Conservation (phyloP, 2,329 filamentous ascomycete species). For the Aspergillus hortae region DNA sequence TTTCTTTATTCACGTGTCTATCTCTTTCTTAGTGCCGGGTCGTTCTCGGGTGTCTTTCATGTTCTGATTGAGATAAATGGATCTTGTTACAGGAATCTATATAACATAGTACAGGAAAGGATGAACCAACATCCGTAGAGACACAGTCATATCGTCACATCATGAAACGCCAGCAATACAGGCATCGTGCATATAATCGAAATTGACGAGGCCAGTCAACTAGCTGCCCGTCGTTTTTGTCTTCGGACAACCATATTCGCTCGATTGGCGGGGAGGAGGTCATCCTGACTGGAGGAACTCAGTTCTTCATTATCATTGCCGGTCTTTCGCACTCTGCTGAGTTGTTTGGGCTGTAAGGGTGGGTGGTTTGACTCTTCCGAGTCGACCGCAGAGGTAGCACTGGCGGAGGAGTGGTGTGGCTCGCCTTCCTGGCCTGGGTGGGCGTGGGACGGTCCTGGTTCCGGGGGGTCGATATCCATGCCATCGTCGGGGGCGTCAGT, state of each 20-base stretch:
- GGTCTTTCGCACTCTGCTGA: no score
- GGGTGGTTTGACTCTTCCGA: not conserved
- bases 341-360: not conserved
- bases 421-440: not conserved
- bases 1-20: not conserved
- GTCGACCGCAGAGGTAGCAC: not conserved
- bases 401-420: not conserved
- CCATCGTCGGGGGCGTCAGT: not conserved
- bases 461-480: not conserved
- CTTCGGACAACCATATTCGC: no score
- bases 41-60: not conserved
- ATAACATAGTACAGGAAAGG: no score
- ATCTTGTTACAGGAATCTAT: no score
- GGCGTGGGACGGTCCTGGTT: not conserved
- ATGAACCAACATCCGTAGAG: no score
- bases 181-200: no score
- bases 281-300: not conserved
- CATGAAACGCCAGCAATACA: no score
- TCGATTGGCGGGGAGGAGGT: no score
- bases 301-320: not conserved
- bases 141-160: no score
- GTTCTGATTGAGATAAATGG: no score
- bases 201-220: no score
- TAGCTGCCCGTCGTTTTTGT: no score
- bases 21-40: constrained; percentile 1